Evolutionary conservation across 495 filamentous ascomycete genomes (phyloP).

Genomic region (Cercophora sp.): DNA sequence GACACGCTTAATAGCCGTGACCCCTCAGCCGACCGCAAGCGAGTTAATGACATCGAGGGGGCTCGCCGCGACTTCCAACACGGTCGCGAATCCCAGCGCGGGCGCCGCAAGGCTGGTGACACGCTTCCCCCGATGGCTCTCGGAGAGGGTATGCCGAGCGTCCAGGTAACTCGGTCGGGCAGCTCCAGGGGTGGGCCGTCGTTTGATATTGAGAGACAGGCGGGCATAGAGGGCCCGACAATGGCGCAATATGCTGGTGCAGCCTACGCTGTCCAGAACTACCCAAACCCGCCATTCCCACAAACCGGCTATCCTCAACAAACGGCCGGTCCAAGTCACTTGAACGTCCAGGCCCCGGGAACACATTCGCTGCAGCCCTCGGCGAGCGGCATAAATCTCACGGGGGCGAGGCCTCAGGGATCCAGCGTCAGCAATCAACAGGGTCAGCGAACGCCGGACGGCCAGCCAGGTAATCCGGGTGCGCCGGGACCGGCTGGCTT

Average conservation of each 20-base stretch:
- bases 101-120: constrained; percentile 43
- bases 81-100: constrained; percentile 39
- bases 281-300: constrained; percentile 8
- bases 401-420: constrained; percentile 22
- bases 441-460: too few species aligned
- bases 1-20: constrained; percentile 30
- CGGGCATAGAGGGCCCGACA: constrained; percentile 18
- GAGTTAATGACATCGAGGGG: constrained; percentile 22
- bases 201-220: constrained; percentile 30
- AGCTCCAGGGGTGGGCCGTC: constrained; percentile 14
- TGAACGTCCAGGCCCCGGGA: constrained; percentile 11
- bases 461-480: too few species aligned
- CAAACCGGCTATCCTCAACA: not conserved
- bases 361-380: constrained; percentile 13
- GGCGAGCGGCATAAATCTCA: too few species aligned
- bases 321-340: not conserved
- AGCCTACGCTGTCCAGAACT: constrained; percentile 19
- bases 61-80: constrained; percentile 21
- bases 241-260: constrained; percentile 21
- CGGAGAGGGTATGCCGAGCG: not conserved
- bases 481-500: too few species aligned
- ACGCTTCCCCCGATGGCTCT: constrained; percentile 27
- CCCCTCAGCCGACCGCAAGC: constrained; percentile 27
- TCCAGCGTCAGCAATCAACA: constrained; percentile 20
- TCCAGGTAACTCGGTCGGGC: constrained; percentile 33